Evolutionary conservation across 306 rosid genomes (phyloP).

Genomic region (Trifolium subterraneum): DNA sequence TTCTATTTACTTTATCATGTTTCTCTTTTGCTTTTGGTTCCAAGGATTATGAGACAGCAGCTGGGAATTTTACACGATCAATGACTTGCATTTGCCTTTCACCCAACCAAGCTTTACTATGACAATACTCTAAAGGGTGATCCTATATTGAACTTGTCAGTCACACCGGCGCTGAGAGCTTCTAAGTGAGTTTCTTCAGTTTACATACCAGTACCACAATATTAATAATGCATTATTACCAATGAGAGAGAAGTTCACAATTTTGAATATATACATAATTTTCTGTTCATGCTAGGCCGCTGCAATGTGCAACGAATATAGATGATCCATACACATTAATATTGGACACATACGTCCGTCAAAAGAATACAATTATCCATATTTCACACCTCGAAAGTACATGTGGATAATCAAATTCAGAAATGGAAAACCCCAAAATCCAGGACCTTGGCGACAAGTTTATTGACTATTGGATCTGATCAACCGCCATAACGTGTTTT

Average conservation of each 20-base stretch:
- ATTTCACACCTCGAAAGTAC: not conserved
- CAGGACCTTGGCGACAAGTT: not conserved
- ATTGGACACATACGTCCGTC: not conserved
- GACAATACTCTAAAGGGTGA: not conserved
- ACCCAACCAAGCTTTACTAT: not conserved
- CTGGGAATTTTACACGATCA: not conserved
- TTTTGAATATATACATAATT: slow-evolving; percentile 5
- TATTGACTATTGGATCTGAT: not conserved
- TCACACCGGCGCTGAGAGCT: not conserved
- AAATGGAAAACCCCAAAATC: not conserved
- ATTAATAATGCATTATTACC: not conserved
- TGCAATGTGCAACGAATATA: not conserved
- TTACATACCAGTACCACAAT: not conserved
- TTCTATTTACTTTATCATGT: not conserved
- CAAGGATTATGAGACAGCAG: not conserved
- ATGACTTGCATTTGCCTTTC: not conserved
- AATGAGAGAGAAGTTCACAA: not conserved
- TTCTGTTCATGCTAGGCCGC: not conserved
- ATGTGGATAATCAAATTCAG: slow-evolving; percentile 1
- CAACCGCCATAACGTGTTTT: slow-evolving; percentile 56
- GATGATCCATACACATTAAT: not conserved
- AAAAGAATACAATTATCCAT: not conserved
- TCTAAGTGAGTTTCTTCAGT: not conserved
- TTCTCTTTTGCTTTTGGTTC: not conserved
- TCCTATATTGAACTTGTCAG: not conserved